Conservation (phyloP, 2,329 filamentous ascomycete species). For the Didymella glomerata region DNA sequence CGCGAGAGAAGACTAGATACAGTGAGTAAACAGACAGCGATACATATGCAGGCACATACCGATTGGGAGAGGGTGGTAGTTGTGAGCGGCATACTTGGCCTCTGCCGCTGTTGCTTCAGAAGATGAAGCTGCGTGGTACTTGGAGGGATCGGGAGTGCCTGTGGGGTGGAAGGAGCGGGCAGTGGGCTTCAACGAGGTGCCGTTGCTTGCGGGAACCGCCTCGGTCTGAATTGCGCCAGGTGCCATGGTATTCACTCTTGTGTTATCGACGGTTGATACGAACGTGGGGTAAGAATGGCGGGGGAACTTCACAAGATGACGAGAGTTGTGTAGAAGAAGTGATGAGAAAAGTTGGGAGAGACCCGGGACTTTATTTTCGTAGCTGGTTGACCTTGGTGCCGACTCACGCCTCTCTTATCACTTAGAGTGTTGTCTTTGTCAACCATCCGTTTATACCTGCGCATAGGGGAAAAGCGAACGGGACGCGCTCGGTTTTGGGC, state of each 20-base stretch:
- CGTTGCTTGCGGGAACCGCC: slow-evolving; percentile 35
- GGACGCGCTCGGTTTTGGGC: slow-evolving; percentile 33
- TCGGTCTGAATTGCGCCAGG: slow-evolving; percentile 46
- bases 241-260: slow-evolving; percentile 40
- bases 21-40: slow-evolving; percentile 21
- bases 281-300: slow-evolving; percentile 30
- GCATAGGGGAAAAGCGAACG: slow-evolving; percentile 24
- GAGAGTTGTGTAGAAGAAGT: slow-evolving; percentile 15
- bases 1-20: slow-evolving; percentile 71
- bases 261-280: slow-evolving; percentile 23
- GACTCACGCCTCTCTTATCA: slow-evolving; percentile 37
- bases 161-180: slow-evolving; percentile 51
- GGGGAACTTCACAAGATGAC: slow-evolving; percentile 19
- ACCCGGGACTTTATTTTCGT: slow-evolving; percentile 33
- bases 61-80: slow-evolving; percentile 96
- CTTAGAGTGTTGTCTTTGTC: slow-evolving; percentile 30
- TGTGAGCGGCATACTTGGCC: slow-evolving; percentile 89
- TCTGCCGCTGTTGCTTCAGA: slow-evolving; percentile 81
- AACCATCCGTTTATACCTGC: slow-evolving; percentile 30
- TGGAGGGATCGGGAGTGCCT: slow-evolving; percentile 52
- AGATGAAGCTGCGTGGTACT: slow-evolving; percentile 80
- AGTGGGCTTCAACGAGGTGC: slow-evolving; percentile 47
- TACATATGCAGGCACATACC: slow-evolving; percentile 51
- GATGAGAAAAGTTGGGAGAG: slow-evolving; percentile 16
- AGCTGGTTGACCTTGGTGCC: slow-evolving; percentile 31